phyloP scores from a whole-genome alignment of 108 stramenopile species.

The Discostella stelligeroides region DNA sequence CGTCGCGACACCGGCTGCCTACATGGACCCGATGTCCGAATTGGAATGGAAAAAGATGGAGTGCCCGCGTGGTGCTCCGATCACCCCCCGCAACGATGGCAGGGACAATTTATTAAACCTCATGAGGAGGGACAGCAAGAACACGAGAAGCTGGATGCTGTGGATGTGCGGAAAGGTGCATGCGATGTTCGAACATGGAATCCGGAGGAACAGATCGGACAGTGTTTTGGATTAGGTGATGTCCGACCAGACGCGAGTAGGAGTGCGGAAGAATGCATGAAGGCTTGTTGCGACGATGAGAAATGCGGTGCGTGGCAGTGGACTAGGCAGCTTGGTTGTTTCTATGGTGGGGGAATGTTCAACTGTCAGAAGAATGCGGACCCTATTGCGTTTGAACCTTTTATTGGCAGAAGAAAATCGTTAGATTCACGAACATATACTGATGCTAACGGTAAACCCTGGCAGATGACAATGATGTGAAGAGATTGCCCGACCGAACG shows the following conservation, averaged over 20 bases:
- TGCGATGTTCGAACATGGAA: conserved; percentile 53
- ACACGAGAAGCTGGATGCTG: neutral
- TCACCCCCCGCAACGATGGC: conserved; percentile 55
- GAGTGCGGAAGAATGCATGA: conserved; percentile 47
- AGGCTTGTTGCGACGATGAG: conserved; percentile 56
- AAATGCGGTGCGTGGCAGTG: conserved; percentile 63
- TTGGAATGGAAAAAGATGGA: conserved; percentile 65
- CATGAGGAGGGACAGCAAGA: conserved; percentile 5
- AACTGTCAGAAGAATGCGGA: conserved; percentile 43
- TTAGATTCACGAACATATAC: conserved; percentile 33
- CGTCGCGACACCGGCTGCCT: conserved; percentile 54
- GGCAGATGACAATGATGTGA: conserved; percentile 21
- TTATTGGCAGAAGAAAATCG: conserved; percentile 56
- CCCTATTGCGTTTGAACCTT: conserved; percentile 58
- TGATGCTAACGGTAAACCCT: conserved; percentile 40
- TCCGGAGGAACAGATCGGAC: conserved; percentile 55
- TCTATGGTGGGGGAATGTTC: conserved; percentile 52
- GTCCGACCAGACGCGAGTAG: conserved; percentile 34
- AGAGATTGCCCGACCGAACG: neutral
- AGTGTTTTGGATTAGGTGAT: conserved; percentile 66
- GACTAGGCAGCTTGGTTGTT: conserved; percentile 49
- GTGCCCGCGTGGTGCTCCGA: conserved; percentile 57
- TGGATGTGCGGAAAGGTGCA: conserved; percentile 21
- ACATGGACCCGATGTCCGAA: conserved; percentile 53
- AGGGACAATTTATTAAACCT: conserved; percentile 50